phyloP scores from a whole-genome alignment of 2,329 filamentous ascomycete species.

The Fusarium udum region DNA sequence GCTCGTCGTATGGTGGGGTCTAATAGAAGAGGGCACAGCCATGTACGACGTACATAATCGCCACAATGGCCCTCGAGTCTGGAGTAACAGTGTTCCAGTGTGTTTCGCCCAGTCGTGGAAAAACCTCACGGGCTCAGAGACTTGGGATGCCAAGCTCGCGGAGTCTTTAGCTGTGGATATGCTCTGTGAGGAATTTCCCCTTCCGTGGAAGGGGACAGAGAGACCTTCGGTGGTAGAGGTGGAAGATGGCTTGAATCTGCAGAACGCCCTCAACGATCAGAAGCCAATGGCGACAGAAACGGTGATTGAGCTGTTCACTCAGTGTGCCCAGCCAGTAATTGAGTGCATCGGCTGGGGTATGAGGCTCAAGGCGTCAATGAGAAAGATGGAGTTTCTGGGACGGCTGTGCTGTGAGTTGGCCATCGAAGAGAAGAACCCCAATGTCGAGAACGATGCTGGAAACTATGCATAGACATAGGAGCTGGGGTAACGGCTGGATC shows the following conservation, averaged over 20 bases:
- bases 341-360: conserved; percentile 38
- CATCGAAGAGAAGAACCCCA: conserved; percentile 38
- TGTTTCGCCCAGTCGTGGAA: conserved; percentile 42
- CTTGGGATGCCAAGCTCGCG: conserved; percentile 33
- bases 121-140: conserved; percentile 36
- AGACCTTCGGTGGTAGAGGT: conserved; percentile 39
- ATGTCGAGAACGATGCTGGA: conserved; percentile 26
- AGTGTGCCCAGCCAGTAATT: conserved; percentile 35
- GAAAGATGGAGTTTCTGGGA: conserved; percentile 38
- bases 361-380: conserved; percentile 38
- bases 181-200: conserved; percentile 39
- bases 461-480: conserved; percentile 28
- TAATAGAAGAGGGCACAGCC: conserved; percentile 40
- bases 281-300: conserved; percentile 36
- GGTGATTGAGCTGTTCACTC: conserved; percentile 41
- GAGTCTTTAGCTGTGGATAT: conserved; percentile 41
- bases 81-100: conserved; percentile 43
- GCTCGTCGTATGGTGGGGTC: conserved; percentile 43
- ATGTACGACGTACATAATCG: conserved; percentile 42
- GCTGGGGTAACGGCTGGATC: neutral
- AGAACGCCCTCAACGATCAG: conserved; percentile 30
- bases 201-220: conserved; percentile 37
- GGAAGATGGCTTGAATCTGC: conserved; percentile 37
- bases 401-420: conserved; percentile 40
- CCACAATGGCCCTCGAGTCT: conserved; percentile 35